Percentiles rank a stretch among this genome's conserved stretches.
phyloP scores from a whole-genome alignment of 179 eudicot species.

The Amaranthus tricolor region DNA sequence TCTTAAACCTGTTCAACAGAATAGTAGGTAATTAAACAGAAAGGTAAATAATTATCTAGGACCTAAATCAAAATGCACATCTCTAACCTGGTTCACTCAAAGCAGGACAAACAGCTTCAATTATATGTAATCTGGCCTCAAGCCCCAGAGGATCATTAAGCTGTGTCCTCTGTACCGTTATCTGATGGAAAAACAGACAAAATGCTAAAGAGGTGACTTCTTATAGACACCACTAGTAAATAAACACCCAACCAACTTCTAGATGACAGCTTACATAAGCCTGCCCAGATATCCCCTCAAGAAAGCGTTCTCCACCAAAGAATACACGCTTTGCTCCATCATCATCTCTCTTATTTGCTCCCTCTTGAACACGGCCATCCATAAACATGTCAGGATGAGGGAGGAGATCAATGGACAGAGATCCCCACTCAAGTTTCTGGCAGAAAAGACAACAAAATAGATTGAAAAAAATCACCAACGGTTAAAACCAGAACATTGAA shows the following conservation, averaged over 20 bases:
- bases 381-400: slow-evolving; percentile 99
- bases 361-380: slow-evolving; percentile 58
- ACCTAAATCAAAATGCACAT: background rate
- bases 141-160: slow-evolving; percentile 90
- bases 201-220: slow-evolving; percentile 12
- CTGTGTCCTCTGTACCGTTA: slow-evolving; percentile 84
- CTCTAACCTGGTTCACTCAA: slow-evolving; percentile 94
- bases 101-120: slow-evolving; percentile 96
- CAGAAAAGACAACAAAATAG: slow-evolving; percentile 7
- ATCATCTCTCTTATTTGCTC: slow-evolving; percentile 67
- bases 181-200: slow-evolving; percentile 46
- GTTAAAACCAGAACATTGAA: slow-evolving; percentile 8
- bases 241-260: slow-evolving; percentile 2
- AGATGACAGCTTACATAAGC: slow-evolving; percentile 63
- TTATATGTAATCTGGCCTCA: slow-evolving; percentile 83
- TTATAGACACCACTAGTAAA: background rate
- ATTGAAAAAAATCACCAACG: slow-evolving; percentile 2
- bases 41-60: background rate
- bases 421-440: slow-evolving; percentile 98
- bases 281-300: slow-evolving; percentile 98
- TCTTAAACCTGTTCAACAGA: slow-evolving; percentile 66
- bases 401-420: slow-evolving; percentile 83
- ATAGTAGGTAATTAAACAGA: slow-evolving; percentile 13
- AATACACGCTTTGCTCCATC: slow-evolving; percentile 94
- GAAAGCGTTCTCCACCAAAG: slow-evolving; percentile 97